Evolutionary conservation across 2,329 filamentous ascomycete species (phyloP).

Genomic region (Pseudogymnoascus sp.): DNA sequence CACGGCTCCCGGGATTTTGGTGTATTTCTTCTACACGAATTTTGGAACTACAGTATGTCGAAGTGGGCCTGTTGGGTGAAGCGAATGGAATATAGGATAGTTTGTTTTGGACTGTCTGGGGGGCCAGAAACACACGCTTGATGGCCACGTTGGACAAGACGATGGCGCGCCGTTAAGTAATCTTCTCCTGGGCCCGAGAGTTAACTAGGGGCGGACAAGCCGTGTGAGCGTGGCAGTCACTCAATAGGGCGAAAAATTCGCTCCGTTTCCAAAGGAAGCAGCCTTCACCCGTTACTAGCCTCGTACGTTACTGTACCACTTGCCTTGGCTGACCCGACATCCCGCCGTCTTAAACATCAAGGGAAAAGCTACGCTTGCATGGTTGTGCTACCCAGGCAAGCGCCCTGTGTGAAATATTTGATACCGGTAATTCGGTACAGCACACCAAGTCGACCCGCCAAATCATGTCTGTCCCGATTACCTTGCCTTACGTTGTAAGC

Average conservation of each 20-base stretch:
- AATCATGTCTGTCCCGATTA: conserved; percentile 1
- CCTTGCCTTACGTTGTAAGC: conserved; percentile 1
- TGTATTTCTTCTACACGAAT: conserved; percentile 2
- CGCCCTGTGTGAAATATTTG: neutral
- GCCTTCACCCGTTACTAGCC: conserved; percentile 3
- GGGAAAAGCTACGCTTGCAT: conserved; percentile 3
- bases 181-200: neutral
- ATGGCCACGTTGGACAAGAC: neutral
- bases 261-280: conserved; percentile 3
- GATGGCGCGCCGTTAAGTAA: conserved; percentile 3
- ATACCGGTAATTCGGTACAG: conserved; percentile 6
- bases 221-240: neutral
- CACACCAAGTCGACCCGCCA: conserved; percentile 1
- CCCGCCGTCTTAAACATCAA: conserved; percentile 1
- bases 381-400: conserved; percentile 1
- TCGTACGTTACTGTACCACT: neutral
- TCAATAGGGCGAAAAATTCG: neutral
- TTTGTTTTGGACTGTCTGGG: neutral
- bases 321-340: neutral
- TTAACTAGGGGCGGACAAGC: neutral
- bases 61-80: neutral
- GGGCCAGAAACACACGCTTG: neutral
- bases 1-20: neutral
- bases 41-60: conserved; percentile 2
- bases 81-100: conserved; percentile 6